Conservation (phyloP, 352 stramenopile genomes). For the Phytophthora nicotianae region DNA sequence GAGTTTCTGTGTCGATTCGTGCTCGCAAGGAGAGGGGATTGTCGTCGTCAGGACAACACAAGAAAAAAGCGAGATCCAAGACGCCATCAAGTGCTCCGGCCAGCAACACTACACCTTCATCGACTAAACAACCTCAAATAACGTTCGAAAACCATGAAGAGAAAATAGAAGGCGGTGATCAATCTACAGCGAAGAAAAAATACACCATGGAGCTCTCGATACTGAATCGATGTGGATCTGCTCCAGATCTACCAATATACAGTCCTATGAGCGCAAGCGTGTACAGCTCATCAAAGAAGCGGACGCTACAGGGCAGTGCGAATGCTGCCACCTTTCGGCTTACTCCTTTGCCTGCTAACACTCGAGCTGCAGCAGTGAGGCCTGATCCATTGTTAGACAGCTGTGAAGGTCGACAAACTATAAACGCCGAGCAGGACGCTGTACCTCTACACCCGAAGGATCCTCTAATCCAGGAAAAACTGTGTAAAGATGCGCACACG, state of each 20-base stretch:
- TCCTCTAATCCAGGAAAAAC: slow-evolving; percentile 28
- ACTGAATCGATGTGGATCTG: slow-evolving; percentile 66
- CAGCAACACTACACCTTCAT: neutral
- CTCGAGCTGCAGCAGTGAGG: slow-evolving; percentile 42
- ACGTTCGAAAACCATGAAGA: slow-evolving; percentile 13
- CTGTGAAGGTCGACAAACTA: slow-evolving; percentile 1
- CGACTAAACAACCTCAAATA: neutral
- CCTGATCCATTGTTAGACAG: slow-evolving; percentile 9
- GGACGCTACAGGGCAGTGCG: slow-evolving; percentile 35
- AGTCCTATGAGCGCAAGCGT: slow-evolving; percentile 54
- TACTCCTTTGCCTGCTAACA: slow-evolving; percentile 61
- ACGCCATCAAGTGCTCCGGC: slow-evolving; percentile 11
- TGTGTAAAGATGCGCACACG: slow-evolving; percentile 40
- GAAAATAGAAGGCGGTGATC: neutral
- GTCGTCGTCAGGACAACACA: slow-evolving; percentile 9
- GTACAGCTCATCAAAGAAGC: slow-evolving; percentile 77
- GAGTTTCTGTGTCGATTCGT: neutral
- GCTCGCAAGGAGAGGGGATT: neutral
- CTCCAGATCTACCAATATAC: slow-evolving; percentile 63
- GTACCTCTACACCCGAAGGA: slow-evolving; percentile 13
- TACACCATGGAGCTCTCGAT: slow-evolving; percentile 38
- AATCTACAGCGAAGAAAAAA: slow-evolving; percentile 9
- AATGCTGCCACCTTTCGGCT: slow-evolving; percentile 47
- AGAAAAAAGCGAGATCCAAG: slow-evolving; percentile 25
- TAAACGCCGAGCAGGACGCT: neutral